Evolutionary conservation across 2,329 filamentous ascomycete genomes (phyloP).

Genomic region (Fusarium bactridioides): DNA sequence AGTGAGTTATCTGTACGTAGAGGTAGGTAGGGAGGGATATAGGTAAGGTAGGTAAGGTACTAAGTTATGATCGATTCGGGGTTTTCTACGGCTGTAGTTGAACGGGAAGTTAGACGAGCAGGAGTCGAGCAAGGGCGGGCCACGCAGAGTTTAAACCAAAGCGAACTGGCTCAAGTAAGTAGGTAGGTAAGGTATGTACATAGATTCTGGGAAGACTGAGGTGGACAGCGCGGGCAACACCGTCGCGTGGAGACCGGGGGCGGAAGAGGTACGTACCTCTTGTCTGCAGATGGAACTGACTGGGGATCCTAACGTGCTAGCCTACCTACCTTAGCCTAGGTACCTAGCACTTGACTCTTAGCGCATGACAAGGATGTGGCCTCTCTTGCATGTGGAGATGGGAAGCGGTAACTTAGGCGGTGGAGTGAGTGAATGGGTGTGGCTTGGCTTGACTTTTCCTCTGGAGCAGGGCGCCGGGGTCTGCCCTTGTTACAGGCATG

Average conservation of each 20-base stretch:
- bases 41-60: background rate
- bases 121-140: slow-evolving; percentile 27
- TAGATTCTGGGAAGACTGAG: slow-evolving; percentile 12
- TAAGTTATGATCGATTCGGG: background rate
- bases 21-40: background rate
- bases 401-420: slow-evolving; percentile 23
- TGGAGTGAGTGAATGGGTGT: slow-evolving; percentile 22
- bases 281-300: slow-evolving; percentile 14
- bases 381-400: slow-evolving; percentile 20
- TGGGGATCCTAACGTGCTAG: slow-evolving; percentile 18
- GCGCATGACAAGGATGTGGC: slow-evolving; percentile 21
- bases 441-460: slow-evolving; percentile 9
- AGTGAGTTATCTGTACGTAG: slow-evolving; percentile 1
- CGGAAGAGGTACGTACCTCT: slow-evolving; percentile 23
- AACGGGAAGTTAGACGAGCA: slow-evolving; percentile 18
- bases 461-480: slow-evolving; percentile 10
- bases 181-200: background rate
- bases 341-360: slow-evolving; percentile 20
- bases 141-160: slow-evolving; percentile 40
- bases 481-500: background rate
- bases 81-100: slow-evolving; percentile 17
- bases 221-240: slow-evolving; percentile 17
- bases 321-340: too few relatives aligned
- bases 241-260: slow-evolving; percentile 33
- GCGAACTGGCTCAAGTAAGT: slow-evolving; percentile 17